Conservation (phyloP, 23 red algal genomes). For the Cyanidium caldarium region DNA sequence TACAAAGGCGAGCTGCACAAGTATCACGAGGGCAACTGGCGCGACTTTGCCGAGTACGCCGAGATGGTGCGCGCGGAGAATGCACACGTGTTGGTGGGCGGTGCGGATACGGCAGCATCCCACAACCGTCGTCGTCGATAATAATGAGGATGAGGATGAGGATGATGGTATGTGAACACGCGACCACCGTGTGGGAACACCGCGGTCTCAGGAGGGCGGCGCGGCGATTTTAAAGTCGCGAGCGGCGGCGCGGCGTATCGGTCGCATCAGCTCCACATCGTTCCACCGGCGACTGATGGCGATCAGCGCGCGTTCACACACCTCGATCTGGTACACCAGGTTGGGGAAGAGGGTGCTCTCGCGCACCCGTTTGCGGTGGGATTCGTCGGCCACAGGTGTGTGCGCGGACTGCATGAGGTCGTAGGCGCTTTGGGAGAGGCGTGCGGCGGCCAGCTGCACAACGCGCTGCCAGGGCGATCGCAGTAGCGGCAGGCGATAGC, state of each 20-base stretch:
- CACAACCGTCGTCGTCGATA: no score
- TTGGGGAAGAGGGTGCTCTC: background rate
- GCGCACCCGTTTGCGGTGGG: background rate
- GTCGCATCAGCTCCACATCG: background rate
- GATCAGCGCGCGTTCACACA: background rate
- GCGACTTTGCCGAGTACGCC: background rate
- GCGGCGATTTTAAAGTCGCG: background rate
- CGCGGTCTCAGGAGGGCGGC: background rate
- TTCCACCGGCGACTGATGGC: background rate
- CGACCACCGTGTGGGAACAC: background rate
- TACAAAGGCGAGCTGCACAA: conserved; percentile 24
- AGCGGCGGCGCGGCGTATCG: background rate
- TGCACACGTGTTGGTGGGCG: background rate
- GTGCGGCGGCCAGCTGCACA: background rate
- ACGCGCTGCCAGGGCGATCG: background rate
- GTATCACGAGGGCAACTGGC: background rate
- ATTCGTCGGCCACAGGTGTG: background rate
- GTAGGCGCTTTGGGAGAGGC: background rate
- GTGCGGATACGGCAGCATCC: no score
- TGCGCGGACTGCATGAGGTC: background rate
- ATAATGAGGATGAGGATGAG: no score
- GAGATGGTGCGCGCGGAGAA: background rate
- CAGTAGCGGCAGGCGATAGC: background rate
- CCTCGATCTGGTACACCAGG: background rate
- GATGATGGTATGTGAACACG: no score